Conservation (phyloP, 2,329 filamentous ascomycete species). For the Cryphonectria parasitica region DNA sequence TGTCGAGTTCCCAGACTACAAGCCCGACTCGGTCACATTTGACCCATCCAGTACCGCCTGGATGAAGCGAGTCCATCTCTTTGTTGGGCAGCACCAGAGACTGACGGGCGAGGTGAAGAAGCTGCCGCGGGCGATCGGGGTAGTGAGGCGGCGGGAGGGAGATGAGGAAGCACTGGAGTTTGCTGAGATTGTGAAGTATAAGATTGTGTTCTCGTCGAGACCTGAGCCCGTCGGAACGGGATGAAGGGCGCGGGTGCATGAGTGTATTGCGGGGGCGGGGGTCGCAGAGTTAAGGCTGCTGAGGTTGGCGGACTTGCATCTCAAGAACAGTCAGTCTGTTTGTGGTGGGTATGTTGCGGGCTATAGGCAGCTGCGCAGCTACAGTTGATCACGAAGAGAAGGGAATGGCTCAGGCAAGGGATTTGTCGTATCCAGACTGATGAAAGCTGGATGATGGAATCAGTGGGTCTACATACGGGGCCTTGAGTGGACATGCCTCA, state of each 20-base stretch:
- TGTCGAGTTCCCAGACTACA: conserved; percentile 60
- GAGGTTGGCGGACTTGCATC: not conserved
- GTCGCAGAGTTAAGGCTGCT: not conserved
- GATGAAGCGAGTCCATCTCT: conserved; percentile 91
- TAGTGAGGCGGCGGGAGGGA: conserved; percentile 65
- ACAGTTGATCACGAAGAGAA: not conserved
- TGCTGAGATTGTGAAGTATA: conserved; percentile 84
- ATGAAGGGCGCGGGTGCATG: not conserved
- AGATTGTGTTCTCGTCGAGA: conserved; percentile 80
- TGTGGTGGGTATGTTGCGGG: not conserved
- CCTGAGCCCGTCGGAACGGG: conserved; percentile 78
- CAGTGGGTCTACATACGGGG: not conserved
- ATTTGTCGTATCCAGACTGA: not conserved
- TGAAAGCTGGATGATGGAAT: not conserved
- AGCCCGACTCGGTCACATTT: conserved; percentile 46
- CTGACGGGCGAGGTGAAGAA: conserved; percentile 91
- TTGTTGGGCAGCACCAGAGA: conserved; percentile 85
- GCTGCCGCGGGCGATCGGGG: conserved; percentile 74
- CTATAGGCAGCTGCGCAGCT: not conserved
- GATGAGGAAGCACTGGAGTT: conserved; percentile 71
- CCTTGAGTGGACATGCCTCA: not conserved
- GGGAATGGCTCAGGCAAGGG: not conserved
- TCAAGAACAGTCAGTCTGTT: not conserved
- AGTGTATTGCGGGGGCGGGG: not conserved
- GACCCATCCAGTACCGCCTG: conserved; percentile 65